Evolutionary conservation across 352 stramenopile species (phyloP), one percentile per base, ranked within the genome.

Genomic region (Blastocystis sp.): DNA sequence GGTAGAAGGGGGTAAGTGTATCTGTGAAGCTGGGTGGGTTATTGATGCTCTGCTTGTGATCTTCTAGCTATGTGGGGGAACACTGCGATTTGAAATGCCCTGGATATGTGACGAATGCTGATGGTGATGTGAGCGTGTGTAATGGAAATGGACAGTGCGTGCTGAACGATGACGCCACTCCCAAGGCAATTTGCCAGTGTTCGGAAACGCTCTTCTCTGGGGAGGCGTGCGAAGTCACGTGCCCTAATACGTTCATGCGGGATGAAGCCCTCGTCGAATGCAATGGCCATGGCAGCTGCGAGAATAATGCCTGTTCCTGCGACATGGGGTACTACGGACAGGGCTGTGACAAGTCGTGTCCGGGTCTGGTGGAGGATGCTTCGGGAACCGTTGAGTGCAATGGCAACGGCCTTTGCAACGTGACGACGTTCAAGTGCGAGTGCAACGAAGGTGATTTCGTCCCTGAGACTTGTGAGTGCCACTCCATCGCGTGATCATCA

Each of bases 61-160:
- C 11, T 11, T 52, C 17, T 81, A 81, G 71, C 28, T 81, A 48
- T 65, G 17, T 43, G 41, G 71, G 71, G 14, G 56, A 66, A 21
- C 11, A 64, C 1, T 81, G 71, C 66, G 19, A 64, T 45, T 11
- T 52, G 17, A 11, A 5, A 52, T 81, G 71, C n/a, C 71, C 71
- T 38, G 14, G 43, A 11, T 43, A 34, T 34, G 28, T 34, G 28
- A 34, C 53, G 28, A 34, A 34, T 19, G 48, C 64, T 41, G 71
- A 38, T 5, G 48, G 48, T 4, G 64, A 71, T 14, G 64, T 38
- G 17, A 52, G 40, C 28, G 64, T 48, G 64, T 71, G 64, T 5
- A 71, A 71, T 71, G 64, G 64, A 38, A 71, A 71, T 71, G 64
- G 64, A 3, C 7, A 14, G 40, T 71, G 64, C 43, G 64, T 34